These are phyloP conservation scores for Corymbia citriodora DNA, from an alignment of 441 rosid genomes.

Conservation along the genomic window DNA sequence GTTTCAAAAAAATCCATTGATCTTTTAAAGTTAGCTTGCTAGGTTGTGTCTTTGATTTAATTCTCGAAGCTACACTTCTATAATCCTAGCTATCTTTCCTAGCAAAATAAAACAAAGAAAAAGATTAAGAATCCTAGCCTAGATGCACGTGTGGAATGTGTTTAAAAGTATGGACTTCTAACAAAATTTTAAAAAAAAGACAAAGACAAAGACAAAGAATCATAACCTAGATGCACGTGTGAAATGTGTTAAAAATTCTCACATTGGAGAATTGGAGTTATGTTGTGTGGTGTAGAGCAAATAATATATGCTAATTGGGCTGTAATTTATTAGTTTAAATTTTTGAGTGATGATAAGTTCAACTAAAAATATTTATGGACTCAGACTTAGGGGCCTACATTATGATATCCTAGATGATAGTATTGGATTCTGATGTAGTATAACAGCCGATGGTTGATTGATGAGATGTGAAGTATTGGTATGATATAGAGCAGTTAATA, in stretches of 20 bases:
- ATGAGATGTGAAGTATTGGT: not conserved
- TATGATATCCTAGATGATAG: not conserved
- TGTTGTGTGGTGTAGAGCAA: accelerated
- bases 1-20: not conserved
- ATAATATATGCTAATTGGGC: not conserved
- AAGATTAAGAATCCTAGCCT: not conserved
- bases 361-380: not conserved
- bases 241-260: not conserved
- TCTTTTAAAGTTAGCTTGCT: not conserved
- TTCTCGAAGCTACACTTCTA: not conserved
- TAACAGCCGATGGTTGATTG: not conserved
- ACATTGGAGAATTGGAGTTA: not conserved
- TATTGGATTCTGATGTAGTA: not conserved
- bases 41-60: not conserved
- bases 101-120: not conserved
- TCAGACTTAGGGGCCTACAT: not conserved
- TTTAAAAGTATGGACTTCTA: no score
- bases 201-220: not conserved
- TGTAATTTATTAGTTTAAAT: not conserved
- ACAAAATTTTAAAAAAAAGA: not conserved
- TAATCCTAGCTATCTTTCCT: not conserved
- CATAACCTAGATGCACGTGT: not conserved
- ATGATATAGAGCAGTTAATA: not conserved
- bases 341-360: not conserved
- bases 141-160: no score